Conservation (phyloP, 371 early-diverging fungal genomes). For the Mortierella sp. region DNA sequence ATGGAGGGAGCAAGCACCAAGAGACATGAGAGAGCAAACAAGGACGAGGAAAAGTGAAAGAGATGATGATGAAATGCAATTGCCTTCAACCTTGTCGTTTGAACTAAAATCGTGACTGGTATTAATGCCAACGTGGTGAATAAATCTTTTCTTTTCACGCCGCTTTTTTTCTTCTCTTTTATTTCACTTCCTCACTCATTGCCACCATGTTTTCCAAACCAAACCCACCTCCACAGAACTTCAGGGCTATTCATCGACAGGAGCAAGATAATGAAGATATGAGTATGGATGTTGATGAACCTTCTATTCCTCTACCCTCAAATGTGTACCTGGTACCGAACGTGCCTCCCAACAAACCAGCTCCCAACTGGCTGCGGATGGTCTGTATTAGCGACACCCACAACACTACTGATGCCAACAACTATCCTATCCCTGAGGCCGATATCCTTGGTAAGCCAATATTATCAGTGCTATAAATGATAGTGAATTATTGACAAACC, state of each 20-base stretch:
- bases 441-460: slow-evolving; percentile 64
- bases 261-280: background rate
- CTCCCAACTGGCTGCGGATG: slow-evolving; percentile 54
- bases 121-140: too few species aligned
- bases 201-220: background rate
- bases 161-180: background rate
- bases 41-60: too few species aligned
- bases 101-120: too few species aligned
- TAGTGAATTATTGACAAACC: too few species aligned
- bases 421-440: slow-evolving; percentile 60
- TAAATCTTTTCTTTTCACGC: background rate
- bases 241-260: background rate
- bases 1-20: too few species aligned
- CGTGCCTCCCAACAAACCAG: slow-evolving; percentile 26
- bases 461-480: too few species aligned
- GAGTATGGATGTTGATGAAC: background rate
- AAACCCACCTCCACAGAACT: slow-evolving; percentile 10
- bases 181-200: background rate
- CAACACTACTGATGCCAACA: slow-evolving; percentile 37
- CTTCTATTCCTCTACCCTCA: slow-evolving; percentile 5
- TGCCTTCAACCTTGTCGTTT: too few species aligned
- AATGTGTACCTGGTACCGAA: slow-evolving; percentile 13
- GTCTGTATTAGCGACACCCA: slow-evolving; percentile 68
- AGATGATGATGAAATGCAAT: too few species aligned
- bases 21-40: too few species aligned